phyloP scores from a whole-genome alignment of 2,329 filamentous ascomycete genomes.

The Cladosporium sp. region DNA sequence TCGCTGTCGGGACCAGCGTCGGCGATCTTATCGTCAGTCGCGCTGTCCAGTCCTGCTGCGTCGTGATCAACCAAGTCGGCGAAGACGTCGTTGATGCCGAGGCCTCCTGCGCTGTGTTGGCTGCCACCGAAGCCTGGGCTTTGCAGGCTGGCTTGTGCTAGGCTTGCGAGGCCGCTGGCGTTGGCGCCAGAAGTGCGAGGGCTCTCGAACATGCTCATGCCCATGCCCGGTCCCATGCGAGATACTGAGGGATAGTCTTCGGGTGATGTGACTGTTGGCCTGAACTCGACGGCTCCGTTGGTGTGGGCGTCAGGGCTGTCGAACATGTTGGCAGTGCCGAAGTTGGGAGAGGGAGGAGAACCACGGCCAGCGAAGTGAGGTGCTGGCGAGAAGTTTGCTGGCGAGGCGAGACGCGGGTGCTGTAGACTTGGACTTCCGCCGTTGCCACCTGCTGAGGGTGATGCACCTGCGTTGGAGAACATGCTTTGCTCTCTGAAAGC shows the following conservation, averaged over 20 bases:
- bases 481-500: conserved; percentile 26
- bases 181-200: conserved; percentile 19
- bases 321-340: conserved; percentile 27
- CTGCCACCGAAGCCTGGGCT: conserved; percentile 30
- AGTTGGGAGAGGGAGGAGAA: conserved; percentile 22
- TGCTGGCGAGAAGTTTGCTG: conserved; percentile 22
- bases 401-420: conserved; percentile 24
- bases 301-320: conserved; percentile 19
- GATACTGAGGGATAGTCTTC: conserved; percentile 8
- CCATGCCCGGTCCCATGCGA: conserved; percentile 12
- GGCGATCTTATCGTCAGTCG: conserved; percentile 14
- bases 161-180: conserved; percentile 12
- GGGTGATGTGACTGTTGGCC: conserved; percentile 13
- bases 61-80: conserved; percentile 33
- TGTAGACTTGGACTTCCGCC: conserved; percentile 12
- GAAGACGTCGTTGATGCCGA: conserved; percentile 32
- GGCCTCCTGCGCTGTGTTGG: conserved; percentile 26
- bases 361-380: conserved; percentile 13
- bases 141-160: conserved; percentile 24
- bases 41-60: conserved; percentile 21
- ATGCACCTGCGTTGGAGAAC: conserved; percentile 21
- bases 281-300: conserved; percentile 2
- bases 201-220: conserved; percentile 29
- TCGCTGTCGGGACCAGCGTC: not conserved
- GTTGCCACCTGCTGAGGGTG: not conserved